Conservation (phyloP, 768 basidiomycete genomes). For the Boletus vermiculosoides region DNA sequence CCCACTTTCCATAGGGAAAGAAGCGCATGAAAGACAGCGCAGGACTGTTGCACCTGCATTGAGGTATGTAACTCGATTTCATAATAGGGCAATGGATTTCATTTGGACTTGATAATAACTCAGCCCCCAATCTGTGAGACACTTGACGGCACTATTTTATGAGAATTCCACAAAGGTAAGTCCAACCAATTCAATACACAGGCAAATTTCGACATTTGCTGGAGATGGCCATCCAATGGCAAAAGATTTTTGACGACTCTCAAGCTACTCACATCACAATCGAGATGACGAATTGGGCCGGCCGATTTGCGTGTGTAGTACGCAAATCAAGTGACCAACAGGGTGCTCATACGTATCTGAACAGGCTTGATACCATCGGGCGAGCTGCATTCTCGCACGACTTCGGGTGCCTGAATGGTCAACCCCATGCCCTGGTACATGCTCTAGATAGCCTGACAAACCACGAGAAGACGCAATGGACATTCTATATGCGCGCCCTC, state of each 20-base stretch:
- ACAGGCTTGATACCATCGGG: constrained; percentile 57
- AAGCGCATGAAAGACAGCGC: constrained; percentile 55
- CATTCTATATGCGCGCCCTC: constrained; percentile 63
- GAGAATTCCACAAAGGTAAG: constrained; percentile 49
- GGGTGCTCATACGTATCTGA: neutral
- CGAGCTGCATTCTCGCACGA: constrained; percentile 64
- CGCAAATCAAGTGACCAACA: neutral
- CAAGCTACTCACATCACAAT: constrained; percentile 43
- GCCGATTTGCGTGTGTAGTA: constrained; percentile 56
- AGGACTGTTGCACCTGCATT: constrained; percentile 54
- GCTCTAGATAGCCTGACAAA: constrained; percentile 61
- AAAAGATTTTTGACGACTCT: constrained; percentile 42
- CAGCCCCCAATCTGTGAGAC: constrained; percentile 54
- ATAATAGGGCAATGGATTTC: neutral
- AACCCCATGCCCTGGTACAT: constrained; percentile 47
- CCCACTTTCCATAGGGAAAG: constrained; percentile 41
- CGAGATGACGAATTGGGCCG: constrained; percentile 58
- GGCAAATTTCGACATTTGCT: constrained; percentile 5
- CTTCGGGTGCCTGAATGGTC: constrained; percentile 54
- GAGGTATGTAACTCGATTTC: constrained; percentile 40
- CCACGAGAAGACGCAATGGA: constrained; percentile 52
- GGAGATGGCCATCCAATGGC: constrained; percentile 50
- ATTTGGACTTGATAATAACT: constrained; percentile 1
- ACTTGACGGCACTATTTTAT: constrained; percentile 50
- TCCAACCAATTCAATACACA: neutral